Evolutionary conservation across 768 basidiomycete genomes (phyloP).

Genomic region (Calocybe indica): DNA sequence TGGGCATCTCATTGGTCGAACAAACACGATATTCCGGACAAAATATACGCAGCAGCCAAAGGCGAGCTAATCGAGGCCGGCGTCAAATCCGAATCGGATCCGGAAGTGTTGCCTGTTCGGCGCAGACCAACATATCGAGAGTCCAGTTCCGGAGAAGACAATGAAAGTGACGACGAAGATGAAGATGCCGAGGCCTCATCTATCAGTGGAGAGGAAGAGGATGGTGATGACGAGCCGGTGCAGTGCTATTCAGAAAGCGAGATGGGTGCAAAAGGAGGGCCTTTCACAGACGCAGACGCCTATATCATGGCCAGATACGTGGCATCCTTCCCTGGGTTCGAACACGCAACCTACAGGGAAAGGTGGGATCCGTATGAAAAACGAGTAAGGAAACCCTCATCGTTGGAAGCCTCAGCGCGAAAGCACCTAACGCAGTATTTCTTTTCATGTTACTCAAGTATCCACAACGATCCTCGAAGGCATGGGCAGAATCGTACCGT

Average conservation of each 20-base stretch:
- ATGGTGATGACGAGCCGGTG: constrained; percentile 22
- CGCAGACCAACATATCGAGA: constrained; percentile 29
- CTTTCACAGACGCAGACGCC: constrained; percentile 58
- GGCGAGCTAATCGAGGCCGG: constrained; percentile 23
- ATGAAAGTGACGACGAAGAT: constrained; percentile 15
- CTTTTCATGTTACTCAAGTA: constrained; percentile 30
- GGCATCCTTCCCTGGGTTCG: constrained; percentile 41
- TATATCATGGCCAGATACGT: constrained; percentile 57
- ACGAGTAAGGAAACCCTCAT: constrained; percentile 29
- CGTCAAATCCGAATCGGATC: constrained; percentile 16
- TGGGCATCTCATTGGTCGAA: constrained; percentile 68
- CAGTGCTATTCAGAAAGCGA: constrained; percentile 31
- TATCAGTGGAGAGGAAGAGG: constrained; percentile 20
- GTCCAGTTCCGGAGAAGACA: constrained; percentile 24
- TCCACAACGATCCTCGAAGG: constrained; percentile 45
- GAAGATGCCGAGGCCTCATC: constrained; percentile 19
- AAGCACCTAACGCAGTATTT: neutral
- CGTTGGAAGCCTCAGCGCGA: too few species aligned
- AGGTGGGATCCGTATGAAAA: constrained; percentile 52
- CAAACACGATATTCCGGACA: constrained; percentile 61
- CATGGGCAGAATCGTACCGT: constrained; percentile 60
- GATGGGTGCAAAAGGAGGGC: constrained; percentile 47
- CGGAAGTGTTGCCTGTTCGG: constrained; percentile 10
- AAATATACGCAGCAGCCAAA: constrained; percentile 45
- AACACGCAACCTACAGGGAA: constrained; percentile 31